These are phyloP conservation scores for Candida insectalens DNA, from an alignment of 805 yeast genomes.

Conservation along the genomic window DNA sequence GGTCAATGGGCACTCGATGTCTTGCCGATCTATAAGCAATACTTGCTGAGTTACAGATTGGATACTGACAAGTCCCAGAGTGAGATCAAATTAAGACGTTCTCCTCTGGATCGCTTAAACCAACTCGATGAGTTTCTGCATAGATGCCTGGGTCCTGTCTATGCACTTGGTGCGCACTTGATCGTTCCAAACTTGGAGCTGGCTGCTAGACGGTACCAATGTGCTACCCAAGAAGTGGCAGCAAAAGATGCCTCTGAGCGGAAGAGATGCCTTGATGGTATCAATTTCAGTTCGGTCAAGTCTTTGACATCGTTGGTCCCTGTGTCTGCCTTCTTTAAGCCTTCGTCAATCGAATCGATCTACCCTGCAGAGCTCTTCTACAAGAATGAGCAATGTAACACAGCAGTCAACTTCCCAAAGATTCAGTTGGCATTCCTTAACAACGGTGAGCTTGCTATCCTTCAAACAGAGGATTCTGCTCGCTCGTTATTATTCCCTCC, in stretches of 20 bases:
- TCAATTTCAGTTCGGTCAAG: constrained; percentile 15
- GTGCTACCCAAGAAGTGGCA: constrained; percentile 12
- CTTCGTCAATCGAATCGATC: constrained; percentile 2
- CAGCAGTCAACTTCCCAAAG: constrained; percentile 13
- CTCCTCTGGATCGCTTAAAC: constrained; percentile 23
- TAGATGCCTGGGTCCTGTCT: constrained; percentile 13
- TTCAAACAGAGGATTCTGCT: constrained; percentile 20
- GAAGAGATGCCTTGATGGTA: constrained; percentile 6
- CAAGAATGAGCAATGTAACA: constrained; percentile 13
- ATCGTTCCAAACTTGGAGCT: constrained; percentile 17
- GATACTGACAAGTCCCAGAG: constrained; percentile 15
- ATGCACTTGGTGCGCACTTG: constrained; percentile 10
- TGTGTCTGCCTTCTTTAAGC: constrained; percentile 13
- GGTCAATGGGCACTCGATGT: constrained; percentile 18
- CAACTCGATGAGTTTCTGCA: constrained; percentile 15
- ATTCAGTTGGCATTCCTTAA: constrained; percentile 11
- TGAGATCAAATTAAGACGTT: constrained; percentile 20
- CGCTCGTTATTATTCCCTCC: constrained; percentile 26
- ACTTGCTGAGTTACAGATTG: constrained; percentile 14
- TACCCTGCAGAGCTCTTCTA: constrained; percentile 18
- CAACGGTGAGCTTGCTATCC: constrained; percentile 15
- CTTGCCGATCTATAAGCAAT: constrained; percentile 13
- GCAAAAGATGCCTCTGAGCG: constrained; percentile 16
- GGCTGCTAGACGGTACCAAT: constrained; percentile 11
- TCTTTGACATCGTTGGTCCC: constrained; percentile 13